phyloP scores from a whole-genome alignment of 2,329 filamentous ascomycete species.

The Botrytis deweyae region DNA sequence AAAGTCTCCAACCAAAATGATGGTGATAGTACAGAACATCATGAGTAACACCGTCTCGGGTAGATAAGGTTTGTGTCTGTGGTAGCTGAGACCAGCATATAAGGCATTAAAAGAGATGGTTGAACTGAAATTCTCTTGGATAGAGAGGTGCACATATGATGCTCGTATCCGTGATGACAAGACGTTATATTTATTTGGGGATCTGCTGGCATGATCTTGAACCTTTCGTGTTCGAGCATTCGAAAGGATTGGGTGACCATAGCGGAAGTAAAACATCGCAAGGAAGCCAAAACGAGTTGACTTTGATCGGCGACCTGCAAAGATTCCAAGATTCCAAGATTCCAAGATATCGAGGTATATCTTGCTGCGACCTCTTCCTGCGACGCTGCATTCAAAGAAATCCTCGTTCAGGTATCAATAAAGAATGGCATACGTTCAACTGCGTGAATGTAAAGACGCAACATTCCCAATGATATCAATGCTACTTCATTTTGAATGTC shows the following conservation, averaged over 20 bases:
- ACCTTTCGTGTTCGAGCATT: constrained; percentile 6
- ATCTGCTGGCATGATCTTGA: constrained; percentile 20
- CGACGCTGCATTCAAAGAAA: background rate
- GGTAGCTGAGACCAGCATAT: constrained; percentile 16
- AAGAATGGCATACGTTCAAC: background rate
- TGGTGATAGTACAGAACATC: constrained; percentile 13
- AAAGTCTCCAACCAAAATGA: constrained; percentile 21
- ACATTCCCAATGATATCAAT: background rate
- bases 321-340: constrained; percentile 3
- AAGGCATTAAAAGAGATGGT: constrained; percentile 19
- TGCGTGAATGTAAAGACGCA: constrained; percentile 8
- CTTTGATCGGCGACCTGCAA: constrained; percentile 11
- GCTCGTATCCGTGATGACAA: constrained; percentile 19
- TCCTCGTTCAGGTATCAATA: constrained; percentile 10
- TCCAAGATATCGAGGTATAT: background rate
- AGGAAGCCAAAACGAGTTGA: constrained; percentile 9
- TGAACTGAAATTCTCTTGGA: constrained; percentile 17
- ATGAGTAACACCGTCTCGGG: constrained; percentile 17
- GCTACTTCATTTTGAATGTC: background rate
- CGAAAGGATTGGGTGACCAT: constrained; percentile 10
- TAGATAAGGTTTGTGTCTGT: constrained; percentile 8
- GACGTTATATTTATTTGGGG: constrained; percentile 23
- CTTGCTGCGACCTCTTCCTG: background rate
- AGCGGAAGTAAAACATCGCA: constrained; percentile 21
- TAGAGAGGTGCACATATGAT: constrained; percentile 9